Evolutionary conservation across 257 asterid species (phyloP).

Genomic region (Thymus mandschuricus): DNA sequence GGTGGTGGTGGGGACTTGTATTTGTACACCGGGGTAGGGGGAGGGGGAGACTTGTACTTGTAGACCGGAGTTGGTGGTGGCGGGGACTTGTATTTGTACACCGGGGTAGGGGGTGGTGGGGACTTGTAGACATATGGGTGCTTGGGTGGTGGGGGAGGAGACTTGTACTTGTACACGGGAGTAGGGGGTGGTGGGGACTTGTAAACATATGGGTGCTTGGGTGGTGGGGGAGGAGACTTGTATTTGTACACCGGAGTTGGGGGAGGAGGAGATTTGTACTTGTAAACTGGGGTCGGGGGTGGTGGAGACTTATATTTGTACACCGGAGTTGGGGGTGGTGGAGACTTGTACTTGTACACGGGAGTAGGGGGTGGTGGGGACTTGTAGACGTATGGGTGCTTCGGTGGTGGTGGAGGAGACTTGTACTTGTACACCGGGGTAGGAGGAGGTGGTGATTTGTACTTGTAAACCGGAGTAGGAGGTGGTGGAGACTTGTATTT

Average conservation of each 20-base stretch:
- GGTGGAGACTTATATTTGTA: background rate
- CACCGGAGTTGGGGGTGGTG: background rate
- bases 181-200: background rate
- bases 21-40: constrained; percentile 9
- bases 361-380: background rate
- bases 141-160: background rate
- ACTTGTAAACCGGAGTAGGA: background rate
- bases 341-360: background rate
- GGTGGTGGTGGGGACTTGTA: constrained; percentile 13
- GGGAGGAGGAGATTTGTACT: background rate
- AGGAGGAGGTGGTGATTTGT: background rate
- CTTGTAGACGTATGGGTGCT: background rate
- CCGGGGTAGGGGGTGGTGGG: background rate
- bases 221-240: background rate
- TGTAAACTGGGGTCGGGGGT: background rate
- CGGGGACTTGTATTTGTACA: background rate
- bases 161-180: background rate
- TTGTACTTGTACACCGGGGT: background rate
- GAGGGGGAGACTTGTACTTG: background rate
- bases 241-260: background rate
- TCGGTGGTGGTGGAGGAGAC: background rate
- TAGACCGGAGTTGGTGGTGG: background rate
- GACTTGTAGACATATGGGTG: background rate
- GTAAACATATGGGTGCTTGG: background rate
- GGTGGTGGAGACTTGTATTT: background rate